phyloP scores from a whole-genome alignment of 495 filamentous ascomycete species.

The Lophium mytilinum region DNA sequence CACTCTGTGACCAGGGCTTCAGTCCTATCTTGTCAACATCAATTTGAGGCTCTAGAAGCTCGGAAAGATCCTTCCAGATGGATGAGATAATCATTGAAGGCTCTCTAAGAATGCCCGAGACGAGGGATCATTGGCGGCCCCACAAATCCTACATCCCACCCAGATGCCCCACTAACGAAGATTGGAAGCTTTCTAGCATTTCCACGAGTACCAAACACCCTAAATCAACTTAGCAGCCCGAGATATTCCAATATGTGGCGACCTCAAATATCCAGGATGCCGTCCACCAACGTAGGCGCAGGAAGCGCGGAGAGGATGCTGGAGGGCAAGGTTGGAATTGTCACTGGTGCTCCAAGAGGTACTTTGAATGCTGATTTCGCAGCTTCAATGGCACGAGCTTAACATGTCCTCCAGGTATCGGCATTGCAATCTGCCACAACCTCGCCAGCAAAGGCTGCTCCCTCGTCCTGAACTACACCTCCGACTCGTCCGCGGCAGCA shows the following conservation, averaged over 20 bases:
- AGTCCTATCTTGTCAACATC: no score
- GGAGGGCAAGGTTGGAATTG: conserved; percentile 33
- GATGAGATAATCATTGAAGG: no score
- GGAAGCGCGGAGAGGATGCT: conserved; percentile 15
- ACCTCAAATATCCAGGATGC: conserved; percentile 13
- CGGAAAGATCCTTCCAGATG: no score
- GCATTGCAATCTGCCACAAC: conserved; percentile 72
- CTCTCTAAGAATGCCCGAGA: no score
- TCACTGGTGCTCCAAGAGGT: conserved; percentile 36
- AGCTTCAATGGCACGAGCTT: not conserved
- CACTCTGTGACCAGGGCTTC: no score
- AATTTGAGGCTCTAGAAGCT: no score
- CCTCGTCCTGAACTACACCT: conserved; percentile 38
- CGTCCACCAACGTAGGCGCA: conserved; percentile 22
- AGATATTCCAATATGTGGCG: conserved; percentile 17
- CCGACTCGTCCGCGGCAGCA: conserved; percentile 33
- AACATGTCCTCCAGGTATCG: conserved; percentile 56
- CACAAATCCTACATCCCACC: no score
- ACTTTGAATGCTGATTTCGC: not conserved
- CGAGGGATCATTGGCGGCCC: no score
- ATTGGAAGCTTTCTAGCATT: no score
- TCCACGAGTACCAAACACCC: no score
- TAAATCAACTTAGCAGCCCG: no score
- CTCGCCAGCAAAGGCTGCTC: conserved; percentile 41
- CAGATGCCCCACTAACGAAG: no score